Base-by-base conservation (phyloP, 495 filamentous ascomycete genomes). In the Delitschia confertaspora region DNA sequence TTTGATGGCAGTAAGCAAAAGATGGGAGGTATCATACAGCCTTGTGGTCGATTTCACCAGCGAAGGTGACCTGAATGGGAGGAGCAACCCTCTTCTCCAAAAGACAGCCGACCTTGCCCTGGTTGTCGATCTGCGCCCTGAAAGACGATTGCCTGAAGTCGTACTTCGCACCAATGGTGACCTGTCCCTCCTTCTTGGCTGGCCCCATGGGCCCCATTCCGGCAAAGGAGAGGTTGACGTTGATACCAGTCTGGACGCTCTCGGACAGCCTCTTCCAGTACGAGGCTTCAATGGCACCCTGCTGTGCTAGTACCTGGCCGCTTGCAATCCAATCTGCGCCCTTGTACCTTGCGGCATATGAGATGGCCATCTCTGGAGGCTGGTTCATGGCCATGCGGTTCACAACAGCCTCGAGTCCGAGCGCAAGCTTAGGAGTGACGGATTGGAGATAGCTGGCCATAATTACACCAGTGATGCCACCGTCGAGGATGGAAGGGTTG, bases 201-300 rank as follows among this genome's bases (percentile, higher is more conserved):
- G 67, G 71, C 33, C 61, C 66, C 55, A 62, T 58, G 25, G 64
- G 67, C 36, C 72, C 68, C 32, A 77, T 68, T 37, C 86, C 86
- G 23, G 76, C 73, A 56, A 94, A 80, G 51, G 83, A 76, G 41
- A 99, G 75, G 60, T 89, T 93, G 74, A 91, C 76, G 50, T 96
- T 89, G 49, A 93, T 85, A 64, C 93, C 93, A 44, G 86, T 88
- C 65, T 95, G 88, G 21, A 99, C 86, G 60, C 85, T 85, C 41
- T 96, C 91, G n/a, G 86, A 87, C 55, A 99, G 66, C 56, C 74
- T 80, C 52, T 83, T 78, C 93, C 93, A 99, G 75, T 89, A 99
- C 4, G 87, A 87, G n/a, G 87, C 80, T 55, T 82, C 84, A 38
- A 99, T 64, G n/a, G n/a, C n/a, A 33, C 78, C 84, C 31, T 89